Evolutionary conservation across 148 eudicot species (phyloP), one percentile per base, ranked within the genome.

Genomic region (Amaranthus palmeri): DNA sequence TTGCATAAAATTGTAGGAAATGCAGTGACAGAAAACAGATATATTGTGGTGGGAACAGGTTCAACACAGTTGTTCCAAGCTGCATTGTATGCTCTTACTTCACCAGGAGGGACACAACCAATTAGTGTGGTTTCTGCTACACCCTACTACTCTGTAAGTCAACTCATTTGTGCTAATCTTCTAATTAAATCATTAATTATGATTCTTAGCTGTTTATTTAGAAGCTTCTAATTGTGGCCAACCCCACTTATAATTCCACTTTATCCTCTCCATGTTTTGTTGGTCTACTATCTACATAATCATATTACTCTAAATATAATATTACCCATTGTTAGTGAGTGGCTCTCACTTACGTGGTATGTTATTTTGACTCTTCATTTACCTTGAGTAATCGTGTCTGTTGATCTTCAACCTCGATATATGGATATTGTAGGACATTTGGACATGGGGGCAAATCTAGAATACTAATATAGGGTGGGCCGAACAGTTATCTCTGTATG

Each of bases 31-130:
- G 81, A 88, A 42, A 90, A 74, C 61, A 85, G 81, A 4, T 78
- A 89, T 72, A 88, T 95, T 68, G 93, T 95, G 58, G 97, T 95
- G 54, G 99, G 99, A 67, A 91, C 99, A 0, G 99, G 99, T 4
- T 95, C 99, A 2, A 83, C 93, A 3, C 99, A 95, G 80, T 83
- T 95, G 41, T 88, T 84, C 80, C 97, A 95, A 79, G 99, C 99
- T 64, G 96, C 90, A 36, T 72, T 95, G 2, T 95, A 86, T 77
- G 96, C 99, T 61, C 87, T 95, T 61, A 78, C 85, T 40, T 78
- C 84, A 0, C 12, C 69, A 18, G 70, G 83, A 56, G 72, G 71
- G 17, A 61, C 85, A 45, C 78, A 83, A 59, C 96, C 99, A 40
- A 81, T 91, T 62, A 90, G 84, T 55, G 92, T 95, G 45, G 96